Percentiles rank a stretch among this genome's conserved stretches.
Conservation (phyloP, 257 asterid genomes). For the Nicotiana sylvestris region DNA sequence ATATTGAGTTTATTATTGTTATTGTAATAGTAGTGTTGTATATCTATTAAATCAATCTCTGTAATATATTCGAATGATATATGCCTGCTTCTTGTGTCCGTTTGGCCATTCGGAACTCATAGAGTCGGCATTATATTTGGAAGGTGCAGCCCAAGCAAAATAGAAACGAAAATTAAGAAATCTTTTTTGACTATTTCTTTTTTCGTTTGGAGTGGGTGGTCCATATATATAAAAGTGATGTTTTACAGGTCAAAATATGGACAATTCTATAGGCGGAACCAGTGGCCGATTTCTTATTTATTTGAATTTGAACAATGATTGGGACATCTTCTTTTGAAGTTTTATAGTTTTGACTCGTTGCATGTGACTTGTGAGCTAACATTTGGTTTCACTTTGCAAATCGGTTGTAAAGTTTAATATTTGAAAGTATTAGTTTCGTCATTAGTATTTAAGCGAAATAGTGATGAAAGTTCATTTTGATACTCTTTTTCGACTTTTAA, state of each 20-base stretch:
- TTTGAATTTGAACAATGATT: not conserved
- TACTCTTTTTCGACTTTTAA: not conserved
- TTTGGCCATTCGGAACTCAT: not conserved
- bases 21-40: no score
- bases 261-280: not conserved
- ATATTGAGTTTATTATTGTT: no score
- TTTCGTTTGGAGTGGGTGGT: not conserved
- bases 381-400: not conserved
- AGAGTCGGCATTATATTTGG: not conserved
- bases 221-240: not conserved
- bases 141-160: not conserved
- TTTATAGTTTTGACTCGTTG: not conserved
- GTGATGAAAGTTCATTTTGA: no score
- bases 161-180: not conserved
- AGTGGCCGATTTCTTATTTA: not conserved
- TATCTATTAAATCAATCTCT: no score
- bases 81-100: not conserved
- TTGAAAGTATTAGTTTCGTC: no score
- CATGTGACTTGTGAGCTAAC: constrained; percentile 3
- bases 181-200: not conserved
- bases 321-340: not conserved
- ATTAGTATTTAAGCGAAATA: no score
- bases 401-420: no score
- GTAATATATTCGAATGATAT: no score
- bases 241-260: not conserved